phyloP scores from a whole-genome alignment of 495 filamentous ascomycete species.

The Penicillium antarcticum region DNA sequence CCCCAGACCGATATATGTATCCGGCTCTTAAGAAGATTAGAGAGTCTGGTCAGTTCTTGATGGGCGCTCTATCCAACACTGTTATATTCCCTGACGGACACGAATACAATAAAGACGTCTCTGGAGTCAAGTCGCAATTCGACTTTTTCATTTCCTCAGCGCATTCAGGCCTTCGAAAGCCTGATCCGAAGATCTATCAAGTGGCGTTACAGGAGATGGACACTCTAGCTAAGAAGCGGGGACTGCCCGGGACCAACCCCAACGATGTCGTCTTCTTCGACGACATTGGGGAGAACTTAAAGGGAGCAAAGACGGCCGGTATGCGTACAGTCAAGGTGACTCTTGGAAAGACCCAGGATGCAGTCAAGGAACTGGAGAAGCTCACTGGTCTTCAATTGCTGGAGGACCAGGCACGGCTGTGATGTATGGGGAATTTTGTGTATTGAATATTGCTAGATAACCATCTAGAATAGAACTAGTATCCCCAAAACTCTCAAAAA shows the following conservation, averaged over 20 bases:
- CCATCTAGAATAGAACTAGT: neutral
- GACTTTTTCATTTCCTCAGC: slow-evolving; percentile 82
- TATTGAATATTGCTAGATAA: neutral
- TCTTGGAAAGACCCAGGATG: slow-evolving; percentile 73
- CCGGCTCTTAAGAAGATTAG: slow-evolving; percentile 72
- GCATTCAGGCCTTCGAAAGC: slow-evolving; percentile 86
- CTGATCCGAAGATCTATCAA: slow-evolving; percentile 76
- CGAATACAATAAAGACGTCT: slow-evolving; percentile 42
- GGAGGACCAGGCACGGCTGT: slow-evolving; percentile 44
- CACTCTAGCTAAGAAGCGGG: slow-evolving; percentile 52
- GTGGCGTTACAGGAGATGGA: slow-evolving; percentile 64
- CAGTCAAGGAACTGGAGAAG: slow-evolving; percentile 65
- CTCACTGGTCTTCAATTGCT: slow-evolving; percentile 54
- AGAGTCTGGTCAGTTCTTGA: slow-evolving; percentile 59
- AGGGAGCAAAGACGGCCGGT: slow-evolving; percentile 69
- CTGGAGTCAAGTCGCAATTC: slow-evolving; percentile 59
- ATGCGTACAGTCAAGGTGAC: slow-evolving; percentile 82
- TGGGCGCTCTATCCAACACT: slow-evolving; percentile 87
- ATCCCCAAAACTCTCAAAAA: no score
- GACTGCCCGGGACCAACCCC: slow-evolving; percentile 53
- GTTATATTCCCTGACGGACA: slow-evolving; percentile 73
- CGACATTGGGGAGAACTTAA: slow-evolving; percentile 94
- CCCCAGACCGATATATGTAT: slow-evolving; percentile 81
- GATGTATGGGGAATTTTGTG: neutral
- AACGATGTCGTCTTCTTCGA: slow-evolving; percentile 84